Percentiles rank a stretch among this genome's conserved stretches.
These are phyloP conservation scores for Botrytis tulipae DNA, from an alignment of 2,329 filamentous ascomycete genomes.

Conservation along the genomic window DNA sequence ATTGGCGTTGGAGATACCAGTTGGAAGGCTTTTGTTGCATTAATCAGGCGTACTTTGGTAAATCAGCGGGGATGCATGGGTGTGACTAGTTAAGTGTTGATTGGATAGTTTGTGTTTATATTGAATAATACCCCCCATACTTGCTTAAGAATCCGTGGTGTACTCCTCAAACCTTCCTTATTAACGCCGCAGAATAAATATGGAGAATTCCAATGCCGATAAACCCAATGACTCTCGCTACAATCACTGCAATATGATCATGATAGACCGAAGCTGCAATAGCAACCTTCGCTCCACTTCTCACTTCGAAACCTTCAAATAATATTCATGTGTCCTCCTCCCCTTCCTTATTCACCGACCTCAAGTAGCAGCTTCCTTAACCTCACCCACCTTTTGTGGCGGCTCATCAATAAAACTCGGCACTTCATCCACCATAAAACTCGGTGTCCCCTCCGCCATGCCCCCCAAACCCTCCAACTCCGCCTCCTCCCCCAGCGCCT, in stretches of 20 bases:
- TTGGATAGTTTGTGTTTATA: neutral
- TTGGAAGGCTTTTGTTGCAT: conserved; percentile 4
- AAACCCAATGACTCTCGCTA: neutral
- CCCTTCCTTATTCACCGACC: neutral
- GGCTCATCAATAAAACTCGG: conserved; percentile 93
- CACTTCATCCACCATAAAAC: conserved; percentile 85
- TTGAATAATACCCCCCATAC: neutral
- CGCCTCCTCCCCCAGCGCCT: conserved; percentile 91
- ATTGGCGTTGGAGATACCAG: conserved; percentile 13
- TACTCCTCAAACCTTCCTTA: neutral
- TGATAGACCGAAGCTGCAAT: neutral
- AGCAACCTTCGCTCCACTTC: neutral
- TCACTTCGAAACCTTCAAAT: neutral
- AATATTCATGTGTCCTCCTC: neutral
- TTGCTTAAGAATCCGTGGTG: neutral
- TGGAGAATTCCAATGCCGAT: neutral
- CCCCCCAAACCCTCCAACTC: conserved; percentile 69
- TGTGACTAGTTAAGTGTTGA: neutral
- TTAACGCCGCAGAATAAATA: neutral
- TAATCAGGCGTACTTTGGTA: conserved; percentile 1
- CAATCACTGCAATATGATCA: neutral
- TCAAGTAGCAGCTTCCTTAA: conserved; percentile 73
- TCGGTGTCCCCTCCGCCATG: conserved; percentile 61
- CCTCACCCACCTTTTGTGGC: conserved; percentile 68
- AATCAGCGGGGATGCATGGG: neutral